Percentiles rank a stretch among this genome's conserved stretches.
Conservation (phyloP, 768 basidiomycete genomes). For the Exidia glandulosa region DNA sequence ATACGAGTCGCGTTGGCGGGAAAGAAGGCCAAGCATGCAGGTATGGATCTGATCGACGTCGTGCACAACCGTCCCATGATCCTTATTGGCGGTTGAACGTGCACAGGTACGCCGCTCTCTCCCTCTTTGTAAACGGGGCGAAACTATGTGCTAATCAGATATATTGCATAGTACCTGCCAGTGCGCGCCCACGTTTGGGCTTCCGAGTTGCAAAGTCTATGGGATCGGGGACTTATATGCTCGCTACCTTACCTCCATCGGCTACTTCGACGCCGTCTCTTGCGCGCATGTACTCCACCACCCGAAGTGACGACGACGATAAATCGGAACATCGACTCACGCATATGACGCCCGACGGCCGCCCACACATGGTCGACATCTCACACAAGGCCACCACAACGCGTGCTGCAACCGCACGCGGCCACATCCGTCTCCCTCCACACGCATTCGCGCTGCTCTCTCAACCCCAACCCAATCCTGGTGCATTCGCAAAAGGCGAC, state of each 20-base stretch:
- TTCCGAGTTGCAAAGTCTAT: no score
- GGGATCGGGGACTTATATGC: no score
- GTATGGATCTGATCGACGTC: conserved; percentile 73
- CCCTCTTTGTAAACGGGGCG: background rate
- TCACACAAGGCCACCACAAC: conserved; percentile 47
- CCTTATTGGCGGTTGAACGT: conserved; percentile 82
- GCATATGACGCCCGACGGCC: conserved; percentile 62
- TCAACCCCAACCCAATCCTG: background rate
- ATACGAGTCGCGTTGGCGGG: conserved; percentile 55
- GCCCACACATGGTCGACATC: conserved; percentile 78
- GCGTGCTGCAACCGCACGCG: conserved; percentile 65
- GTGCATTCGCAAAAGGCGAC: conserved; percentile 44
- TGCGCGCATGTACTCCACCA: background rate
- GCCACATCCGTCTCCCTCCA: conserved; percentile 56
- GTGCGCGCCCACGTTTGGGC: no score
- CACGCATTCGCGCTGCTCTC: conserved; percentile 57
- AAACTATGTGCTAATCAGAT: no score
- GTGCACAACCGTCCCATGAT: conserved; percentile 81
- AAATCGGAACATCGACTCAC: conserved; percentile 34
- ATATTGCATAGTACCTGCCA: no score
- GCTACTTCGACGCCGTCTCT: no score
- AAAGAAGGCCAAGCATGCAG: conserved; percentile 75
- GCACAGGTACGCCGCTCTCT: conserved; percentile 1
- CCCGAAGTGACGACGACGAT: background rate
- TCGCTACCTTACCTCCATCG: no score